Conservation (phyloP, 1,284 basidiomycete species). For the Stereum hirsutum region DNA sequence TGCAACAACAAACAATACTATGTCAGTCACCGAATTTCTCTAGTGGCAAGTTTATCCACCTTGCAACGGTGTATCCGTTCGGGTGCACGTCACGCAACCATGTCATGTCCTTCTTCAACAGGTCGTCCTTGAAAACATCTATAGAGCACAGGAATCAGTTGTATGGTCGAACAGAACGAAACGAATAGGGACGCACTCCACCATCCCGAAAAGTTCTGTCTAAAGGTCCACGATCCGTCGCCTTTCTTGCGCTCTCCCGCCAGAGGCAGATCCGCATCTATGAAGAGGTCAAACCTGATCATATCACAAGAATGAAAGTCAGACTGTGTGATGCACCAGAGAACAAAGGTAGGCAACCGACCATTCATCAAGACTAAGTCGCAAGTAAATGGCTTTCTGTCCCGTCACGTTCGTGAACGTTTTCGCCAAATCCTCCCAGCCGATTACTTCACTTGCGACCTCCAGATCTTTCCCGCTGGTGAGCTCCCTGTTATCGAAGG, state of each 20-base stretch:
- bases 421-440: constrained; percentile 31
- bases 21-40: too few species aligned
- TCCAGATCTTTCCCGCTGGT: constrained; percentile 32
- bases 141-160: too few species aligned
- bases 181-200: too few species aligned
- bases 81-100: constrained; percentile 32
- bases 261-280: constrained; percentile 23
- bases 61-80: constrained; percentile 13
- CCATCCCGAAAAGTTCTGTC: constrained; percentile 29
- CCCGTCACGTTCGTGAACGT: constrained; percentile 37
- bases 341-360: too few species aligned
- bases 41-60: too few species aligned
- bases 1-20: too few species aligned
- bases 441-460: constrained; percentile 33
- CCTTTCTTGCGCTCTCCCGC: constrained; percentile 16
- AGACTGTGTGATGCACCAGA: too few species aligned
- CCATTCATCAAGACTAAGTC: constrained; percentile 31
- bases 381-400: constrained; percentile 26
- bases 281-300: constrained; percentile 26
- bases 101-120: constrained; percentile 30
- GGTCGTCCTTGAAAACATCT: constrained; percentile 31
- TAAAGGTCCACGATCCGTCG: constrained; percentile 24
- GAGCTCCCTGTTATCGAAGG: constrained; percentile 31
- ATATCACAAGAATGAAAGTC: too few species aligned
- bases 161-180: too few species aligned